Evolutionary conservation across 148 eudicot genomes (phyloP), one percentile per base, ranked within the genome.

Genomic region (Rhododendron vialii): DNA sequence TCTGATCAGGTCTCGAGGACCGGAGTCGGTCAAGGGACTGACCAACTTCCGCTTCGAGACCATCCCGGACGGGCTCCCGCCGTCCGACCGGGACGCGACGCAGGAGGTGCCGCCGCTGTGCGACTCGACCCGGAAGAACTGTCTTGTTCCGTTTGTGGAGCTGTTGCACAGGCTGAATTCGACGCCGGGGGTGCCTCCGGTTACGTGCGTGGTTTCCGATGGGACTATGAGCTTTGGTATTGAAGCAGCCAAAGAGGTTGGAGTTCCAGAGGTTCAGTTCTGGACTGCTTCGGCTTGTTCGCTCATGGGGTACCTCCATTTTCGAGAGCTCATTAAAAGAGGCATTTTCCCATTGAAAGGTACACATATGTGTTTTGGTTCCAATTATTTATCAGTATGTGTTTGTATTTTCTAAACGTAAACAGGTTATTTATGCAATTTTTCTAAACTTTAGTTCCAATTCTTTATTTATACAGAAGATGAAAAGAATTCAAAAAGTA

Each of bases 261-360:
- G 77, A 4, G 41, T 83, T 67, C 77, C 78, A 8, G 78, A 83
- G 78, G 78, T 45, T 45, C 85, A 83, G 24, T 67, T 83, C 5
- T 83, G 85, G 85, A 83, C 85, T 43, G 85, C 85, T 15, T 83
- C 85, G 41, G 85, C 78, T 4, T 83, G 85, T 67, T 67, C 85
- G 2, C 26, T 83, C 38, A 65, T 83, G 41, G 85, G 85, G 5
- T 83, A 83, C 55, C 77, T 83, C 24, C 20, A 47, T 43, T 83
- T 14, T 30, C 57, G 59, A n/a, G 85, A 83, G 67, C 38, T 83
- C 78, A 28, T 67, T 53, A 65, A 17, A 26, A 65, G 85, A 83
- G 78, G 85, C 78, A 83, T 83, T 65, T 13, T 43, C 28, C 85
- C 78, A 6, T 67, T 83, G 2, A 45, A 83, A 83, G 85, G 85